Evolutionary conservation across 2,329 filamentous ascomycete species (phyloP).

Genomic region (Alternaria brassicae): DNA sequence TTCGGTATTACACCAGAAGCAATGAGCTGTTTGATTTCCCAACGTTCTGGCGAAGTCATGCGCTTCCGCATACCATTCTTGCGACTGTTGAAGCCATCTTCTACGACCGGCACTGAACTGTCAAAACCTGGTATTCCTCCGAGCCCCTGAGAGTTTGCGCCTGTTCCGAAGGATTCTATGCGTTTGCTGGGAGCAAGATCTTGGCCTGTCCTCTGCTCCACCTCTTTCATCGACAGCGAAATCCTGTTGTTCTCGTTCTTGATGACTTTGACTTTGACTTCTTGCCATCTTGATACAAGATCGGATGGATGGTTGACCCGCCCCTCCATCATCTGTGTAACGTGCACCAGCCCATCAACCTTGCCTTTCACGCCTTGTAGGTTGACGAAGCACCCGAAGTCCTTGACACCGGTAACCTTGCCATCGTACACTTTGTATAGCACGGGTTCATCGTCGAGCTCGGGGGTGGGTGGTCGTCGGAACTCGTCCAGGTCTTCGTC

Average conservation of each 20-base stretch:
- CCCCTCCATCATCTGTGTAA: constrained; percentile 85
- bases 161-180: constrained; percentile 70
- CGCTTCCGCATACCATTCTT: constrained; percentile 75
- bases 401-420: constrained; percentile 88
- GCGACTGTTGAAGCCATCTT: constrained; percentile 60
- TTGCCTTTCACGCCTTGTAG: constrained; percentile 85
- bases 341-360: constrained; percentile 90
- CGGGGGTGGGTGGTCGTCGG: constrained; percentile 69
- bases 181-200: constrained; percentile 81
- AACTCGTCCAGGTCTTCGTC: constrained; percentile 65
- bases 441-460: constrained; percentile 81
- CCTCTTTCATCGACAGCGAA: constrained; percentile 95
- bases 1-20: constrained; percentile 93
- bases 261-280: constrained; percentile 90
- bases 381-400: constrained; percentile 96
- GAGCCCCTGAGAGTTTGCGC: constrained; percentile 85
- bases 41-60: constrained; percentile 94
- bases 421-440: constrained; percentile 90
- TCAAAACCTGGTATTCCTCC: constrained; percentile 65
- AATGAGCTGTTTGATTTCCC: constrained; percentile 97
- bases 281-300: constrained; percentile 78
- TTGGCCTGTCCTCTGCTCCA: constrained; percentile 85
- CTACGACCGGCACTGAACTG: constrained; percentile 66
- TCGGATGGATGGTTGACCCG: constrained; percentile 93
- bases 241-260: constrained; percentile 84